Evolutionary conservation across 768 basidiomycete genomes (phyloP), one percentile per base, ranked within the genome.

Genomic region (Neoboletus brunneissimus): DNA sequence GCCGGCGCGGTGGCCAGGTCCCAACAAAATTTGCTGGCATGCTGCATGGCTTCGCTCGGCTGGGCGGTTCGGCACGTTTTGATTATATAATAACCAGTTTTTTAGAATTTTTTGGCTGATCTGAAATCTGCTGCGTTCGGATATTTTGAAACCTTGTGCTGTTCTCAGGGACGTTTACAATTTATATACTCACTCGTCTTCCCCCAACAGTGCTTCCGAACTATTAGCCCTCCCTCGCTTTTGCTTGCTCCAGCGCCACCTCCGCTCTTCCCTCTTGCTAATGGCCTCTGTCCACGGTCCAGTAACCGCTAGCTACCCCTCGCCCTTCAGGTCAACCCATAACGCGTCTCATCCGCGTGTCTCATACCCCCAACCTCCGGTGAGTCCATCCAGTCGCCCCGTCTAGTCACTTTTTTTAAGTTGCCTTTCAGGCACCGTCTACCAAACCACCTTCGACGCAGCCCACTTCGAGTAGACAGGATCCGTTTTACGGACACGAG

Each of bases 401-500:
- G n/a, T 41, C 32, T 2, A n/a, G 55, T 2, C 15, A 22, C 8
- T 11, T 44, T 42, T 51, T 47, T 58, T n/a, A 58, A 9, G 15
- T 22, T 0, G 16, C 34, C 5, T 46, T 25, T 22, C 56, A 72
- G 70, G 66, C 59, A 54, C 68, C 66, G 0, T 65, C 68, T 0
- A 43, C 57, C 10, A 73, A 72, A 37, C 71, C 71, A 0, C 56
- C 66, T 2, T 73, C 70, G 8, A 70, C 70, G 3, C 72, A 73
- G 53, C 72, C 70, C 4, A 51, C 58, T 0, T 57, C 65, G 0
- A 55, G 54, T 9, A 64, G 68, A 10, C 62, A 64, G 9, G 70
- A 72, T 27, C 65, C 59, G 55, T 72, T 70, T 29, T 70, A 72
- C 58, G 92, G 94, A 38, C 89, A 94, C 69, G 89, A 91, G 68